Evolutionary conservation across 345 rosid genomes (phyloP), one percentile per base, ranked within the genome.

Genomic region (Turnera subulata): DNA sequence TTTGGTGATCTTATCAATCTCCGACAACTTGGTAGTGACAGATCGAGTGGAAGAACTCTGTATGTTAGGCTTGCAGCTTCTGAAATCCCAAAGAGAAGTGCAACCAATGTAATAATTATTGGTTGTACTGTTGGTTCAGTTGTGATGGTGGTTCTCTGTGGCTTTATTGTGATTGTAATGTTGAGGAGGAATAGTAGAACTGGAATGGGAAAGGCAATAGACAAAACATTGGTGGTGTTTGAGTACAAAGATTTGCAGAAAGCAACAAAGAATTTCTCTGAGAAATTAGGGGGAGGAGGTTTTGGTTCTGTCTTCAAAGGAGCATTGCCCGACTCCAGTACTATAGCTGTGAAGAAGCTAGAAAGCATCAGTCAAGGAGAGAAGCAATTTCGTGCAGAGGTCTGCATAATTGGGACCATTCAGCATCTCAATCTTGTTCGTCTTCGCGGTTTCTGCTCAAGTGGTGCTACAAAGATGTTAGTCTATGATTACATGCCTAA

Each of bases 311-410:
- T n/a, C n/a, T n/a, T n/a, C n/a, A n/a, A n/a, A n/a, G n/a, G n/a
- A 8, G 53, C 25, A 32, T 32, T 62, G 24, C 24, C 55, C 5
- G 44, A 63, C 51, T 63, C 68, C 55, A 45, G 29, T 0, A 51
- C 35, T 17, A 47, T 58, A 46, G 60, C 60, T 11, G 60, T 69
- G 17, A 69, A 69, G 68, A 43, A 62, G 45, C 73, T 62, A 29
- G 55, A 45, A 38, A 22, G 63, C 25, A 20, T 51, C 10, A 37
- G 32, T 9, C 59, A 69, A 56, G 60, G 64, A 10, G 68, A 68
- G 66, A 68, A 69, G 55, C 64, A 62, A 62, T 62, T 68, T 43
- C 50, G 17, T 11, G 1, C 59, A 19, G 67, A 68, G 35, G 63
- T 56, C 11, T 56, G 24, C 14, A 56, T 67, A 37, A 25, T 62